These are phyloP conservation scores for Phlebiopsis gigantea DNA, from an alignment of 768 basidiomycete genomes.

Conservation along the genomic window DNA sequence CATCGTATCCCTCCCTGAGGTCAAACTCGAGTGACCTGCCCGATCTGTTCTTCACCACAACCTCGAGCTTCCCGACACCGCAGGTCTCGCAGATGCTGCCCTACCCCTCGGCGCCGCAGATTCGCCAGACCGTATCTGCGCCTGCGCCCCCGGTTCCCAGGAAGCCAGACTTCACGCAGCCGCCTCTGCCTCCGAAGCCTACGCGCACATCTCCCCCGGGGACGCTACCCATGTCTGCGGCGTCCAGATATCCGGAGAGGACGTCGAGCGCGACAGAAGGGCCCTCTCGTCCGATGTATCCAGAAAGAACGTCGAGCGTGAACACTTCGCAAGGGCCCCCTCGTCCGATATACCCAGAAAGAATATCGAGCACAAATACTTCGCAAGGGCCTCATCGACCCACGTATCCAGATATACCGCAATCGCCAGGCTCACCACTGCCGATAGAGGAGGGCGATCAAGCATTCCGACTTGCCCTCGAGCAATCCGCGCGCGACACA, in stretches of 20 bases:
- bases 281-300: background rate
- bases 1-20: background rate
- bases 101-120: conserved; percentile 1
- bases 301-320: background rate
- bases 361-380: background rate
- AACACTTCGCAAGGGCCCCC: background rate
- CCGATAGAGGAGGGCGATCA: conserved; percentile 5
- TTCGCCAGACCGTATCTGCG: conserved; percentile 11
- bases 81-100: background rate
- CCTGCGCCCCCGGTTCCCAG: conserved; percentile 19
- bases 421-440: background rate
- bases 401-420: background rate
- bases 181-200: conserved; percentile 22
- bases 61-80: conserved; percentile 9
- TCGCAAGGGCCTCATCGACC: background rate
- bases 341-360: background rate
- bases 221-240: conserved; percentile 23
- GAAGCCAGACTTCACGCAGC: conserved; percentile 17
- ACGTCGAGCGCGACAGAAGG: background rate
- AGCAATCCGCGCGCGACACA: conserved; percentile 17
- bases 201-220: conserved; percentile 5
- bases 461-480: conserved; percentile 15
- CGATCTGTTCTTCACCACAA: conserved; percentile 4
- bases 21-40: conserved; percentile 12
- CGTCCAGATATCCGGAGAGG: background rate